Percentiles rank a stretch among this genome's conserved stretches.
These are phyloP conservation scores for Ulmus americana DNA, from an alignment of 331 rosid genomes.

Conservation along the genomic window DNA sequence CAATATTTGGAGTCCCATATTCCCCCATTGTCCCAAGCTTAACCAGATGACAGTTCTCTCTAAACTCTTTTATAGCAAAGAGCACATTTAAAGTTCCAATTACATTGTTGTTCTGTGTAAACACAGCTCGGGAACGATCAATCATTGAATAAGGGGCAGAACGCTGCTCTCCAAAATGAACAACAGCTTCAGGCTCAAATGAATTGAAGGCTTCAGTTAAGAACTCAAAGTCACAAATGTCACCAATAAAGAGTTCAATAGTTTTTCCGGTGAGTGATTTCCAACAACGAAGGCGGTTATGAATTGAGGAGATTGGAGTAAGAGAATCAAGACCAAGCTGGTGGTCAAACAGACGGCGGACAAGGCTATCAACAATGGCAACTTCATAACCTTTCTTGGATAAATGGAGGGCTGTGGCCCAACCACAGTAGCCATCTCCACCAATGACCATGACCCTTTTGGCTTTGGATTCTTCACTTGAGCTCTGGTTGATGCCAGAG, in stretches of 20 bases:
- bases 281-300: constrained; percentile 70
- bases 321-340: constrained; percentile 84
- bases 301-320: constrained; percentile 85
- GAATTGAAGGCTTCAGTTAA: constrained; percentile 73
- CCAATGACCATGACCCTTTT: constrained; percentile 83
- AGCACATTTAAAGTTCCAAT: constrained; percentile 89
- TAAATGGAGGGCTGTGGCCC: constrained; percentile 98
- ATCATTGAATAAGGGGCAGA: constrained; percentile 97
- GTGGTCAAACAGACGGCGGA: constrained; percentile 84
- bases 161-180: constrained; percentile 91
- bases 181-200: constrained; percentile 86
- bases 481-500: constrained; percentile 23
- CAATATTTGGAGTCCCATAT: constrained; percentile 95
- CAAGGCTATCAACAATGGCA: constrained; percentile 82
- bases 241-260: constrained; percentile 80
- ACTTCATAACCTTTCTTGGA: constrained; percentile 90
- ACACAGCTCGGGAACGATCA: constrained; percentile 88
- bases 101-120: constrained; percentile 83
- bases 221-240: constrained; percentile 90
- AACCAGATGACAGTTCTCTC: constrained; percentile 82
- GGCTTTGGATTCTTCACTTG: constrained; percentile 45
- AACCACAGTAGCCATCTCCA: constrained; percentile 98
- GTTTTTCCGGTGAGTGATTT: constrained; percentile 72
- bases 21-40: constrained; percentile 99
- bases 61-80: constrained; percentile 83